Evolutionary conservation across 1,139 yeast genomes (phyloP), one percentile per base, ranked within the genome.

Genomic region (Kluyveromyces sp.): DNA sequence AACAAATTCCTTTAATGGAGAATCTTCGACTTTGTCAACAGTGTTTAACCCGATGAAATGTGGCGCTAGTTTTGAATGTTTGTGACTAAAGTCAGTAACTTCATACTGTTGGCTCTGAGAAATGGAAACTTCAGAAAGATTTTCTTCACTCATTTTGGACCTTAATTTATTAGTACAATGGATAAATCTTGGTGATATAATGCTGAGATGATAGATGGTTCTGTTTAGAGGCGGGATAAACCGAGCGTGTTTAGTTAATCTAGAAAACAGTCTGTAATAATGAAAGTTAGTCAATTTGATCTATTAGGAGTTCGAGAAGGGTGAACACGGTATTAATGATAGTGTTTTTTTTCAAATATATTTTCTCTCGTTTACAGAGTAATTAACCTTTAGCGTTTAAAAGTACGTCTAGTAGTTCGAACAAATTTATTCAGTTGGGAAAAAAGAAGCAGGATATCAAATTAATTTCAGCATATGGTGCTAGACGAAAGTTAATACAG

Each of bases 31-130:
- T 25, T 63, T 71, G 35, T 77, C 80, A 42, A 88, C 72, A 36
- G 92, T 75, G 65, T 89, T 86, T 49, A 82, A 74, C 43, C 98
- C 98, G 52, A 78, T 68, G 68, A 89, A 92, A 66, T 88, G 85
- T 35, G 75, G 52, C 29, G 96, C 82, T 58, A 90, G 72, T 6
- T 61, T 51, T 32, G 55, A 50, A 54, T 69, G 73, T 39, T 64
- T 51, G 3, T 51, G 50, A n/a, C 70, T 54, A 52, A 60, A 68
- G 50, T 68, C 70, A 34, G 65, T 65, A 4, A 56, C 46, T 48
- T 60, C 62, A 41, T 58, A 57, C 42, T 55, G 55, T 49, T 57
- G 57, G 47, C 57, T 53, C 43, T 60, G 54, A 25, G 64, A 51
- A 27, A 55, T 46, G 25, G 63, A 60, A 36, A 65, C 67, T 44